A percentile compares a stretch with the other conserved stretches of the same genome.
Conservation (phyloP, 1,284 basidiomycete species). For the Microbotryum scabiosae region DNA sequence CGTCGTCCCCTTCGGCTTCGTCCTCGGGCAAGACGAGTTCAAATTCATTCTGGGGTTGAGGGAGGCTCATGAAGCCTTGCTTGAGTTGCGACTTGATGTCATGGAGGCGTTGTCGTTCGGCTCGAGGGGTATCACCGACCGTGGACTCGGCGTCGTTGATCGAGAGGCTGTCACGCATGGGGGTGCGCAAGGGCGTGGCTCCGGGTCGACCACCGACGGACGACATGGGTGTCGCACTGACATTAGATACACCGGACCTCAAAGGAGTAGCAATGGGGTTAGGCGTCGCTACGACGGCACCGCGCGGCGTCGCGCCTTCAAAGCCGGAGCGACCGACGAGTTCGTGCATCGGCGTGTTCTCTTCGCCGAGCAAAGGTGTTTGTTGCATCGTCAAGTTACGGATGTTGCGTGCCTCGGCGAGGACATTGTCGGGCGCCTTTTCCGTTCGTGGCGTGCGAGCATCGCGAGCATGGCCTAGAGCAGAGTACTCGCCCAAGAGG, state of each 20-base stretch:
- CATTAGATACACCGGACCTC: conserved; percentile 47
- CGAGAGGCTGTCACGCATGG: conserved; percentile 78
- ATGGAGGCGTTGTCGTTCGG: conserved; percentile 55
- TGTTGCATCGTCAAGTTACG: conserved; percentile 85
- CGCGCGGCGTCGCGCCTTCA: conserved; percentile 82
- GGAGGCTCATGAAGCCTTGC: conserved; percentile 73
- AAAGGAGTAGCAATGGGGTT: conserved; percentile 87
- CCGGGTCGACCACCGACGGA: conserved; percentile 45
- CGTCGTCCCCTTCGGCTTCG: conserved; percentile 50
- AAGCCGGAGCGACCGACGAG: conserved; percentile 66
- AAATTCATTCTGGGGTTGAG: conserved; percentile 95
- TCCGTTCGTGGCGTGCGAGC: conserved; percentile 86
- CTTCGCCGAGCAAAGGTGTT: conserved; percentile 91
- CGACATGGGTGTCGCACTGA: conserved; percentile 53
- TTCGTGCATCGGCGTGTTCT: conserved; percentile 85
- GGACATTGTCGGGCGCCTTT: conserved; percentile 70
- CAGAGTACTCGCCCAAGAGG: conserved; percentile 76
- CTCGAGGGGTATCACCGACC: conserved; percentile 62
- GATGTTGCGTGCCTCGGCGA: conserved; percentile 89
- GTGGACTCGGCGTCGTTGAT: conserved; percentile 60
- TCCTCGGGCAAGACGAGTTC: conserved; percentile 86
- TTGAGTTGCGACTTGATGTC: conserved; percentile 65
- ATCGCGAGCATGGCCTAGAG: conserved; percentile 75
- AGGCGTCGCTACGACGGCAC: conserved; percentile 78
- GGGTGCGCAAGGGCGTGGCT: conserved; percentile 77